These are phyloP conservation scores for Vinca minor DNA, from an alignment of 257 asterid genomes.

Conservation along the genomic window DNA sequence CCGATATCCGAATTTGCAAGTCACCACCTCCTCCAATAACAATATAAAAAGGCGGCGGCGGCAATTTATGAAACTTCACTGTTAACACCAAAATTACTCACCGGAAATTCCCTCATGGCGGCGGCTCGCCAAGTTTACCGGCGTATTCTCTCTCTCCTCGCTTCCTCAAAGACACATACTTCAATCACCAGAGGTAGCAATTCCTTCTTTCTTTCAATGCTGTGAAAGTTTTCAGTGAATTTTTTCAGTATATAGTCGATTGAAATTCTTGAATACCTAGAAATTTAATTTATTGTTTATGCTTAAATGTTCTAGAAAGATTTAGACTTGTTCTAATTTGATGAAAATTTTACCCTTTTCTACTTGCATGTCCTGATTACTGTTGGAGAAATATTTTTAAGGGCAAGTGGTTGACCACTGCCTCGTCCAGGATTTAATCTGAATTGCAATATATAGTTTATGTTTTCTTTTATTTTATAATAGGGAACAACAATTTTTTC, in stretches of 20 bases:
- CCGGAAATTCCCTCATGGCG: slow-evolving; percentile 37
- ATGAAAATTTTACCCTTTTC: background rate
- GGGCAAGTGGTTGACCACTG: too few species aligned
- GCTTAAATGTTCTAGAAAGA: background rate
- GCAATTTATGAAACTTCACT: background rate
- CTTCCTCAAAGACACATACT: slow-evolving; percentile 23
- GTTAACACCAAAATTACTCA: background rate
- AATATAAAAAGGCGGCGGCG: background rate
- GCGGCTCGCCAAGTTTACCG: slow-evolving; percentile 42
- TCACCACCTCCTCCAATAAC: background rate
- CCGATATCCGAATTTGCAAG: background rate
- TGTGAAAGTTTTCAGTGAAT: background rate
- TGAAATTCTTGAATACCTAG: background rate
- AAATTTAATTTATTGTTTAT: background rate
- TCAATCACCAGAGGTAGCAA: slow-evolving; percentile 32
- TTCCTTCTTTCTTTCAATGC: background rate
- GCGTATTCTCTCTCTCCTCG: slow-evolving; percentile 37
- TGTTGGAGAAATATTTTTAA: too few species aligned
- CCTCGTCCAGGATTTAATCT: too few species aligned
- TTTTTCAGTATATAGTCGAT: background rate
- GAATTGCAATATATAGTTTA: too few species aligned
- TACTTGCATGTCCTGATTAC: background rate
- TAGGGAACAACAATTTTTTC: too few species aligned
- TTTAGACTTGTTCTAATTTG: background rate
- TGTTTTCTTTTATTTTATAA: too few species aligned